Evolutionary conservation across 495 filamentous ascomycete genomes (phyloP).

Genomic region (Niebla homalea): DNA sequence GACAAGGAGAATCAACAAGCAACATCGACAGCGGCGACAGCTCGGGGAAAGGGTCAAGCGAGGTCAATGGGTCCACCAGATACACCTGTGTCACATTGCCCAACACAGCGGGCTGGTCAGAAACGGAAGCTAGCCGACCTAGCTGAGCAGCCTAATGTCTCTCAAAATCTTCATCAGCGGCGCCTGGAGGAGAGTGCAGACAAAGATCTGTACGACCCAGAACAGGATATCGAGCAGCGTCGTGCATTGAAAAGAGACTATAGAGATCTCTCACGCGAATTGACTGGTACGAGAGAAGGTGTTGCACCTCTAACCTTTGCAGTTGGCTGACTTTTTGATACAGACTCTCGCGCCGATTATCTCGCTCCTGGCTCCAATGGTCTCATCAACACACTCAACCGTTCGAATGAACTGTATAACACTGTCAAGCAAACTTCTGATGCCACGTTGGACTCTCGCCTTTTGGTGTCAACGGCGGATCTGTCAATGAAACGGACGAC

Average conservation of each 20-base stretch:
- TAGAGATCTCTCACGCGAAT: conserved; percentile 50
- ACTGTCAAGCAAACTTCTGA: conserved; percentile 85
- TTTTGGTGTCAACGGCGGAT: conserved; percentile 68
- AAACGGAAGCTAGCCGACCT: conserved; percentile 31
- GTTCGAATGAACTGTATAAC: conserved; percentile 49
- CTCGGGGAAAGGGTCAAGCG: conserved; percentile 8
- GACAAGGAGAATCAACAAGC: conserved; percentile 46
- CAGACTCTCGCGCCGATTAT: conserved; percentile 56
- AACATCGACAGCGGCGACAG: neutral
- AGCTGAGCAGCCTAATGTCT: conserved; percentile 12
- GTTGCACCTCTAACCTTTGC: neutral
- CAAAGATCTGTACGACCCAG: conserved; percentile 65
- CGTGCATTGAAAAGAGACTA: conserved; percentile 52
- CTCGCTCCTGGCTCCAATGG: conserved; percentile 46
- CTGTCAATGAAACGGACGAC: conserved; percentile 59
- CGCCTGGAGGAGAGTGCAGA: conserved; percentile 22
- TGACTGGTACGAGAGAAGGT: conserved; percentile 38
- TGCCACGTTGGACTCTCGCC: conserved; percentile 75
- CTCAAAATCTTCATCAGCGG: conserved; percentile 10
- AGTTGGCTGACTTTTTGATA: conserved; percentile 4
- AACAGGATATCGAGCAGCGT: conserved; percentile 72
- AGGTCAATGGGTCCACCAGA: conserved; percentile 17
- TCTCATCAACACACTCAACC: conserved; percentile 45
- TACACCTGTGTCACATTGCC: conserved; percentile 6
- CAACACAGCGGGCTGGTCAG: conserved; percentile 20